Conservation (phyloP, 768 basidiomycete genomes). For the Mycena olivaceomarginata region DNA sequence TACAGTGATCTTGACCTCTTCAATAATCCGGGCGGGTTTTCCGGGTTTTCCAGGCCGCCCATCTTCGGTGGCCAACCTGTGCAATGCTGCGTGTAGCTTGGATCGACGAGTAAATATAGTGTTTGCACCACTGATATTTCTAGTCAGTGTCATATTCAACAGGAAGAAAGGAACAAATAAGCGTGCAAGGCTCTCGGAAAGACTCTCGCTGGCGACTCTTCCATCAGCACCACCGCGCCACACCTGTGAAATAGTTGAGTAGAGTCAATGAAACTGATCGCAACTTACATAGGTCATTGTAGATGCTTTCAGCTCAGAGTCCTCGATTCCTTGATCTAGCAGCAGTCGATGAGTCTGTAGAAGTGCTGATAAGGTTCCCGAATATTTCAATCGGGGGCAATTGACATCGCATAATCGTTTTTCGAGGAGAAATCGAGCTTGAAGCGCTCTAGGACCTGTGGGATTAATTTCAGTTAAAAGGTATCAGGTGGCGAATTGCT, state of each 20-base stretch:
- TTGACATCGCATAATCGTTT: constrained; percentile 43
- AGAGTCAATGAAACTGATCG: neutral
- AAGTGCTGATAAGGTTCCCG: neutral
- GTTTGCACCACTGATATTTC: constrained; percentile 20
- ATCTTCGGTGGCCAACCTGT: constrained; percentile 30
- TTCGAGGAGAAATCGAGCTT: constrained; percentile 39
- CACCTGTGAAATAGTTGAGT: constrained; percentile 8
- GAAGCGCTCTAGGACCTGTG: constrained; percentile 40
- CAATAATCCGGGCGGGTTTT: constrained; percentile 38
- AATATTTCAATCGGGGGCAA: constrained; percentile 17
- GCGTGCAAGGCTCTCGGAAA: constrained; percentile 30
- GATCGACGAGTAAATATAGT: constrained; percentile 43
- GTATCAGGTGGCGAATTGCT: neutral
- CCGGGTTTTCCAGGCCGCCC: constrained; percentile 35
- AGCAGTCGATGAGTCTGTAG: constrained; percentile 36
- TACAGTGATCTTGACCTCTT: constrained; percentile 35
- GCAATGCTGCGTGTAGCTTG: constrained; percentile 35
- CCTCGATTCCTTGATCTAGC: constrained; percentile 36
- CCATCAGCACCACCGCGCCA: constrained; percentile 29
- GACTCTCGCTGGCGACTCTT: constrained; percentile 6
- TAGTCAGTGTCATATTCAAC: neutral
- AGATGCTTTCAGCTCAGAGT: constrained; percentile 34
- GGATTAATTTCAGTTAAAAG: neutral
- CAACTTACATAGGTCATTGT: constrained; percentile 34
- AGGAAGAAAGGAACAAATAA: constrained; percentile 16